These are phyloP conservation scores for Echinosophora koreensis DNA, from an alignment of 306 rosid species.

Conservation along the genomic window DNA sequence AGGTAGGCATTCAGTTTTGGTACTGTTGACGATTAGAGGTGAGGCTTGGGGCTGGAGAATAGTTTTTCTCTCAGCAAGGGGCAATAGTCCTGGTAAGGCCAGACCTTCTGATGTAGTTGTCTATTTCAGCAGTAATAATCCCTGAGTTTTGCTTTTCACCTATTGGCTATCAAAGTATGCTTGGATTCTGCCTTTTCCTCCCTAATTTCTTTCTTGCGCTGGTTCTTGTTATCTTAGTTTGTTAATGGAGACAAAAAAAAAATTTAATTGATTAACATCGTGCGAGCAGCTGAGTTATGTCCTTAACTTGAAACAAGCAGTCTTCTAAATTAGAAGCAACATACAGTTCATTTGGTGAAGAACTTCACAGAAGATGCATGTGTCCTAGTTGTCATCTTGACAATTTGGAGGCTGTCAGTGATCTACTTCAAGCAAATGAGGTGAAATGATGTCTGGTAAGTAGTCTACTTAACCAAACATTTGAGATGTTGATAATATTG, in stretches of 20 bases:
- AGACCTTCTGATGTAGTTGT: neutral
- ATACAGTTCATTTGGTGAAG: constrained; percentile 66
- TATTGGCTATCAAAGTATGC: constrained; percentile 6
- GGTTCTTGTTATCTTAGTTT: constrained; percentile 20
- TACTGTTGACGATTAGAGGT: neutral
- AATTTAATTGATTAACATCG: constrained; percentile 31
- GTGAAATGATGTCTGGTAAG: constrained; percentile 57
- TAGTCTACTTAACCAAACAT: constrained; percentile 36
- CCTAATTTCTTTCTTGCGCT: constrained; percentile 11
- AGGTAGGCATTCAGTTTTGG: neutral
- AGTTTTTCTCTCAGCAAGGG: neutral
- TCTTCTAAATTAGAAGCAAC: constrained; percentile 65
- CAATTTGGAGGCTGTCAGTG: constrained; percentile 66
- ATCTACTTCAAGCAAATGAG: constrained; percentile 53
- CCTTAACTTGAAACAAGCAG: constrained; percentile 75
- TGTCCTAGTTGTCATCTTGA: constrained; percentile 82
- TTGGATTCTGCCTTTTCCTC: neutral
- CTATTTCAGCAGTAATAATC: constrained; percentile 21
- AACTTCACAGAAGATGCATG: constrained; percentile 67
- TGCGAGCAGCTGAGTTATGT: constrained; percentile 27
- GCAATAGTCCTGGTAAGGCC: neutral
- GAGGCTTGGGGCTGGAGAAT: neutral
- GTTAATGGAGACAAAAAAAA: neutral
- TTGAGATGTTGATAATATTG: constrained; percentile 13
- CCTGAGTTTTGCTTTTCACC: neutral